Evolutionary conservation across 495 filamentous ascomycete species (phyloP).

Genomic region (Collariella sp.): DNA sequence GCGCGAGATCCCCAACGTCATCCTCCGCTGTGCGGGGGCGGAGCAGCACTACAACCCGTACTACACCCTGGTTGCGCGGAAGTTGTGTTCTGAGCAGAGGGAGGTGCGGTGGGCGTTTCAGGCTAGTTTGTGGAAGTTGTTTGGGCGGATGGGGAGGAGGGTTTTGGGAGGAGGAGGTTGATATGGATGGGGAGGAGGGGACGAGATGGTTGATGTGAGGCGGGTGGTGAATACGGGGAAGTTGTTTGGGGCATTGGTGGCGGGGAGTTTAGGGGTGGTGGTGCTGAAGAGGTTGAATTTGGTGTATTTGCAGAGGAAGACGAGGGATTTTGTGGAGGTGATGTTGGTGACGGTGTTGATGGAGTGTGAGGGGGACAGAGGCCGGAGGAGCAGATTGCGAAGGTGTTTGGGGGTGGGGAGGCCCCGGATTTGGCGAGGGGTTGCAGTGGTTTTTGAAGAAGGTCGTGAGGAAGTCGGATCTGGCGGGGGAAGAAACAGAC

Average conservation of each 20-base stretch:
- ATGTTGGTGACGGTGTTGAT: constrained; percentile 67
- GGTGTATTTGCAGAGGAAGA: constrained; percentile 64
- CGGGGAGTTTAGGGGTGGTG: constrained; percentile 52
- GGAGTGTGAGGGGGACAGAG: constrained; percentile 36
- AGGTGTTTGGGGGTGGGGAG: constrained; percentile 54
- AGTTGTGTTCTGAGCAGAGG: constrained; percentile 61
- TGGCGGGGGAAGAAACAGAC: constrained; percentile 55
- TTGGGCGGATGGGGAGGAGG: constrained; percentile 72
- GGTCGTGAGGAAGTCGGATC: constrained; percentile 63
- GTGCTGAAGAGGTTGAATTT: constrained; percentile 72
- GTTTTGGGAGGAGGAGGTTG: constrained; percentile 46
- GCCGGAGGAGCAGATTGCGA: constrained; percentile 43
- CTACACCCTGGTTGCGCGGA: constrained; percentile 75
- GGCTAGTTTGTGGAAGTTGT: constrained; percentile 77
- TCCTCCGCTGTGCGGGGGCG: constrained; percentile 77
- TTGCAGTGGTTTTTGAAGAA: constrained; percentile 72
- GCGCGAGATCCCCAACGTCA: constrained; percentile 75
- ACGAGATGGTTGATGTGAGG: constrained; percentile 41
- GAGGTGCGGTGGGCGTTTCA: constrained; percentile 75
- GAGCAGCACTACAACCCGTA: constrained; percentile 87
- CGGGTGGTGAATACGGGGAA: constrained; percentile 86
- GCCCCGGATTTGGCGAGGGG: constrained; percentile 58
- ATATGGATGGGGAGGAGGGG: constrained; percentile 46
- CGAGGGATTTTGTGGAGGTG: constrained; percentile 68
- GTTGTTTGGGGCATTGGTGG: constrained; percentile 69